Evolutionary conservation across 257 asterid genomes (phyloP).

Genomic region (Gentiana dahurica): DNA sequence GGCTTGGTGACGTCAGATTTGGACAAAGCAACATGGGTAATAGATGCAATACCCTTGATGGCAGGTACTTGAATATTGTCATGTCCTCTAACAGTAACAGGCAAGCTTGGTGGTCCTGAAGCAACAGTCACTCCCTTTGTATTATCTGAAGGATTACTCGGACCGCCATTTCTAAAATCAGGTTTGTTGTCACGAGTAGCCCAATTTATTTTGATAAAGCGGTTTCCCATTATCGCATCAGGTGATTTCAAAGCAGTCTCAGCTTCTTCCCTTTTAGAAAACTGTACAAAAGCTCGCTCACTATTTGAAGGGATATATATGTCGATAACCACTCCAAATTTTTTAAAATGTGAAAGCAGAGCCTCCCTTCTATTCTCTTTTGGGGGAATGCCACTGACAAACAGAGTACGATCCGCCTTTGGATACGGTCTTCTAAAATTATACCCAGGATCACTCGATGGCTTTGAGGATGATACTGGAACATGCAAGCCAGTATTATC

Average conservation of each 20-base stretch:
- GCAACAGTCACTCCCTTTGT: conserved; percentile 18
- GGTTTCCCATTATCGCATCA: conserved; percentile 98
- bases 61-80: conserved; percentile 35
- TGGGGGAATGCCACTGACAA: conserved; percentile 68
- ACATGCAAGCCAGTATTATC: conserved; percentile 33
- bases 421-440: conserved; percentile 50
- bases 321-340: conserved; percentile 83
- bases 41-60: conserved; percentile 27
- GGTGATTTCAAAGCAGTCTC: conserved; percentile 86
- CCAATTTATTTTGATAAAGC: conserved; percentile 95
- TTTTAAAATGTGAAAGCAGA: conserved; percentile 81
- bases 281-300: conserved; percentile 90
- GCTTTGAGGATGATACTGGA: conserved; percentile 39
- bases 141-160: conserved; percentile 20
- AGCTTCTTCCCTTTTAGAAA: conserved; percentile 84
- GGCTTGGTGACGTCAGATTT: conserved; percentile 38
- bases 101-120: conserved; percentile 14
- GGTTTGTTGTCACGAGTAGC: conserved; percentile 86
- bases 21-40: conserved; percentile 20
- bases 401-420: conserved; percentile 72
- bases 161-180: conserved; percentile 41
- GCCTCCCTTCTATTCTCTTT: conserved; percentile 85
- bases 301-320: conserved; percentile 58
- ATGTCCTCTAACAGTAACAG: conserved; percentile 34
- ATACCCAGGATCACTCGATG: conserved; percentile 37